Conservation (phyloP, 441 rosid genomes). For the Theobroma grandiflorum region DNA sequence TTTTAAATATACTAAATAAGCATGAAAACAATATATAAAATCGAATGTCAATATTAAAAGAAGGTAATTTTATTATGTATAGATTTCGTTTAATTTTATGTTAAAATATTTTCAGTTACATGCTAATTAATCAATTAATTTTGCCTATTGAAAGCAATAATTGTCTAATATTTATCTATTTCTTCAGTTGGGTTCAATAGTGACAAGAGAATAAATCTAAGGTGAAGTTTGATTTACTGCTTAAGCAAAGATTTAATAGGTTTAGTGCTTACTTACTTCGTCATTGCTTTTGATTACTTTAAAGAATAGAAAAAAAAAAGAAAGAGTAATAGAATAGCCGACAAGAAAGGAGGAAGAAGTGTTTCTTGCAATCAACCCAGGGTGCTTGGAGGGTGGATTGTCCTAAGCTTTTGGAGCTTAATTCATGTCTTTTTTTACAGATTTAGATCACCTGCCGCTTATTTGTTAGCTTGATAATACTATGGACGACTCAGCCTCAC, state of each 20-base stretch:
- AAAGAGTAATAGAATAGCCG: not conserved
- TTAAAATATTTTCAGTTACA: too few species aligned
- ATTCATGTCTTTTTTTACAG: conserved; percentile 4
- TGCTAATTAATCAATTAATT: too few species aligned
- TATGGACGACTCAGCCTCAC: too few species aligned
- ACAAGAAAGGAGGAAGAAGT: not conserved
- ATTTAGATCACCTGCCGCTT: not conserved
- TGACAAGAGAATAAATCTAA: not conserved
- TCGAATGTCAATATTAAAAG: too few species aligned
- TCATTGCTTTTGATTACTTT: not conserved
- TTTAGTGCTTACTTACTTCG: not conserved
- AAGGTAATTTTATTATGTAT: too few species aligned
- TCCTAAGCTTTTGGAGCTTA: conserved; percentile 19
- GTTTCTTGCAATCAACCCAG: conserved; percentile 1
- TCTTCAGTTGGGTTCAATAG: not conserved
- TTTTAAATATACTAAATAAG: too few species aligned
- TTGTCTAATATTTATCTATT: too few species aligned
- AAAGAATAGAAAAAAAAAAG: not conserved
- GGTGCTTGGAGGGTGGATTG: conserved; percentile 20
- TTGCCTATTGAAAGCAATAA: too few species aligned
- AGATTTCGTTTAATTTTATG: too few species aligned
- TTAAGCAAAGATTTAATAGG: not conserved
- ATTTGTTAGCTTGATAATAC: too few species aligned
- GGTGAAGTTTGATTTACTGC: not conserved
- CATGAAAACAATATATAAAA: too few species aligned